Base-by-base conservation (phyloP, 306 rosid genomes). In the Datisca glomerata region DNA sequence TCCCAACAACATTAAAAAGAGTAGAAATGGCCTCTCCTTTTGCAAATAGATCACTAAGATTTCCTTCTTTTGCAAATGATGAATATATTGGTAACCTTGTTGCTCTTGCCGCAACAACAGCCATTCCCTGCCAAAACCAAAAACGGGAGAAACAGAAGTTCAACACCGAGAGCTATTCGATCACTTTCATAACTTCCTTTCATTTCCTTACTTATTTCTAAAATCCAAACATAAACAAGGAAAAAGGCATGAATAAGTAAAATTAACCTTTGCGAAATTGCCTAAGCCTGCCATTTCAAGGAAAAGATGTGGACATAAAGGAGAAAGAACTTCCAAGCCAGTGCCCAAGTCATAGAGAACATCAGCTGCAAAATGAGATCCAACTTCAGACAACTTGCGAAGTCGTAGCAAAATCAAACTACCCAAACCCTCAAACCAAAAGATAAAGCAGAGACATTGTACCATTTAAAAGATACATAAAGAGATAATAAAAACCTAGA, bases 1-100 rank as follows among this genome's bases (percentile, higher is more conserved):
- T 59, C 65, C 98, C 98, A 25, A 84, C 31, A 38, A 80, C 98
- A 72, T 80, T 89, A 70, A 67, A 89, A 49, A 89, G 79, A 50
- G 98, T 89, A 38, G 98, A 89, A 53, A 89, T 84, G 41, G 95
- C 98, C 81, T 89, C 98, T 54, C 98, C 98, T 73, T 89, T 89
- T 24, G 98, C 98, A 60, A 84, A 89, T 13, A 89, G 86, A 59
- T 89, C 98, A 47, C 98, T 89, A 43, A 89, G 93, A 75, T 89
- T 89, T 58, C 98, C 95, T 69, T 89, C 98, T 77, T 77, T 89
- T 12, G 95, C 95, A 63, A 84, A 89, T 29, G 98, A 73, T 22
- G 98, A 89, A 78, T 89, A 89, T 67, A 89, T 89, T n/a, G 98
- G 98, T 65, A 89, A 72, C 53, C 98, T 73, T 31, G 98, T 89